phyloP scores from a whole-genome alignment of 345 rosid species.

The Pistacia atlantica region DNA sequence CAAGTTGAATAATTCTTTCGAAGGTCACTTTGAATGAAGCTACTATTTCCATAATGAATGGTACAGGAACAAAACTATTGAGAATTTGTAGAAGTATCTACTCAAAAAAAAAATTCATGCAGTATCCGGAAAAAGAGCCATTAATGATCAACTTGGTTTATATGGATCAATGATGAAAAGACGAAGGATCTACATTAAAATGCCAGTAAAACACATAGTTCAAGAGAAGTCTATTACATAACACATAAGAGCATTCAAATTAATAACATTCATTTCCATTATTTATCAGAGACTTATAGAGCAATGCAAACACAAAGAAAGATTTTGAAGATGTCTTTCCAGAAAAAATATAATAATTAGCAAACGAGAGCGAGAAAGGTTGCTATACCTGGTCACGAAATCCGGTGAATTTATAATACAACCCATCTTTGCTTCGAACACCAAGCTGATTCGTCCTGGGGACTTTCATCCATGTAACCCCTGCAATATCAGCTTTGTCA shows the following conservation, averaged over 20 bases:
- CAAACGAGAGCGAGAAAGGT: background rate
- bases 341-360: background rate
- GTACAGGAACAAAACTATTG: background rate
- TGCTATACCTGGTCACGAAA: conserved; percentile 83
- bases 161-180: background rate
- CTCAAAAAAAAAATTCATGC: background rate
- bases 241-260: background rate
- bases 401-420: conserved; percentile 82
- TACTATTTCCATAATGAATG: background rate
- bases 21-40: background rate
- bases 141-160: background rate
- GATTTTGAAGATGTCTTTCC: background rate
- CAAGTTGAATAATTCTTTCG: background rate
- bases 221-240: background rate
- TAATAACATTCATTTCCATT: background rate
- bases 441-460: conserved; percentile 89
- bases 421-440: conserved; percentile 73
- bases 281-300: background rate
- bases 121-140: too few species aligned
- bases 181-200: background rate
- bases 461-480: conserved; percentile 87
- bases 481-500: conserved; percentile 71
- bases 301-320: background rate
- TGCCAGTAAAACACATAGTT: background rate
- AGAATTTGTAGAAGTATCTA: background rate